Evolutionary conservation across 495 filamentous ascomycete species (phyloP).

Genomic region (Podospora comata): DNA sequence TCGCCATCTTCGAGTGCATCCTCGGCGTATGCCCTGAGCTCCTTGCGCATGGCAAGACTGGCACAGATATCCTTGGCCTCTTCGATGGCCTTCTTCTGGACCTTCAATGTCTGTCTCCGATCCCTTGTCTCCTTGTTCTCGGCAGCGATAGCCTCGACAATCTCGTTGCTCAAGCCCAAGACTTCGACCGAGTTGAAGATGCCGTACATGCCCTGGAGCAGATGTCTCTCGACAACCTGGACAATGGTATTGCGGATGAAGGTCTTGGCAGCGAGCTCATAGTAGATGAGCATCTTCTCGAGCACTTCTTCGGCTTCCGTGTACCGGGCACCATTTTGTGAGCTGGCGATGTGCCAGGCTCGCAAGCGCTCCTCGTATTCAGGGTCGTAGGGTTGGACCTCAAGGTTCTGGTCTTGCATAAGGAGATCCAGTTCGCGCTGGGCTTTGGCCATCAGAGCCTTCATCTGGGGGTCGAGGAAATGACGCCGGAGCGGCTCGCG

Average conservation of each 20-base stretch:
- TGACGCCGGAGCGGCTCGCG: slow-evolving; percentile 36
- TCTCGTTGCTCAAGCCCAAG: slow-evolving; percentile 29
- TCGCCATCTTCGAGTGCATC: slow-evolving; percentile 19
- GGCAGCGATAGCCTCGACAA: slow-evolving; percentile 37
- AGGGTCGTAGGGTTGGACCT: slow-evolving; percentile 43
- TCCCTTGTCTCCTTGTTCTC: slow-evolving; percentile 42
- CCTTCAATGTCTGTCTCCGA: slow-evolving; percentile 29
- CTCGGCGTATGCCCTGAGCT: slow-evolving; percentile 32
- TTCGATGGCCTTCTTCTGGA: slow-evolving; percentile 39
- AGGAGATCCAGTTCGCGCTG: slow-evolving; percentile 39
- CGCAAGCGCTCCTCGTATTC: slow-evolving; percentile 40
- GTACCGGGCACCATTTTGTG: slow-evolving; percentile 30
- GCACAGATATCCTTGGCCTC: slow-evolving; percentile 41
- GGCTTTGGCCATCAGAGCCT: slow-evolving; percentile 36
- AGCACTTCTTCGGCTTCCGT: slow-evolving; percentile 41
- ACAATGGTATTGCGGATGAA: slow-evolving; percentile 41
- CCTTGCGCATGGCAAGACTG: slow-evolving; percentile 41
- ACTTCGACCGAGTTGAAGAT: slow-evolving; percentile 40
- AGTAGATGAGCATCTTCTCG: slow-evolving; percentile 46
- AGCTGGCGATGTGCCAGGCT: slow-evolving; percentile 29
- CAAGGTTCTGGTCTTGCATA: slow-evolving; percentile 36
- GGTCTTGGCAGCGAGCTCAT: slow-evolving; percentile 39
- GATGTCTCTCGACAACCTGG: slow-evolving; percentile 39
- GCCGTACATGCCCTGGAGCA: slow-evolving; percentile 40
- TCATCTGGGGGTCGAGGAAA: slow-evolving; percentile 39